phyloP scores from a whole-genome alignment of 2,329 filamentous ascomycete genomes.

The Diaporthe sp. region DNA sequence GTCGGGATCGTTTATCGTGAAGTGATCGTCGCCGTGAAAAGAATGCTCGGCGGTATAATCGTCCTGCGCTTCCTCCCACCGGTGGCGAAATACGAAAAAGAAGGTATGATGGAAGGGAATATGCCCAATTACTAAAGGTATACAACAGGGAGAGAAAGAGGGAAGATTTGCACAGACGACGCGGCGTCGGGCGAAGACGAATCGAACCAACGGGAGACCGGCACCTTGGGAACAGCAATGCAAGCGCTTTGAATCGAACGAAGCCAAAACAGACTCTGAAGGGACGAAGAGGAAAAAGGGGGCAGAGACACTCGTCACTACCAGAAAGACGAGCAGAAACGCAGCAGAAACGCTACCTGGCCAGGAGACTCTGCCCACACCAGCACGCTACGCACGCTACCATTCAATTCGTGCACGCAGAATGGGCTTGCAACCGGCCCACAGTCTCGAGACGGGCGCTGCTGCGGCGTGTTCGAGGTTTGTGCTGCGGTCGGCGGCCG shows the following conservation, averaged over 20 bases:
- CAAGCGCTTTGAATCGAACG: conserved; percentile 32
- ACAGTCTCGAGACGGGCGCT: conserved; percentile 35
- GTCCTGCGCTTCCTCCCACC: conserved; percentile 41
- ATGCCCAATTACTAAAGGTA: conserved; percentile 21
- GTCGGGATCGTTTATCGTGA: conserved; percentile 37
- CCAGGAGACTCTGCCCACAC: conserved; percentile 23
- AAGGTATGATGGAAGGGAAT: conserved; percentile 25
- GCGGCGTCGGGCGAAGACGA: conserved; percentile 24
- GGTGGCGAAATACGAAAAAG: conserved; percentile 24
- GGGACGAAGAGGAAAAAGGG: conserved; percentile 32
- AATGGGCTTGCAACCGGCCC: conserved; percentile 33
- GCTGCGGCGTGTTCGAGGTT: conserved; percentile 43
- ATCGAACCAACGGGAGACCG: conserved; percentile 35
- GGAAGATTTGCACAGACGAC: conserved; percentile 33
- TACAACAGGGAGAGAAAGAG: conserved; percentile 19
- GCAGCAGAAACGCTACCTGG: conserved; percentile 40
- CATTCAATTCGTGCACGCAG: neutral
- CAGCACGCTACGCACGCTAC: conserved; percentile 15
- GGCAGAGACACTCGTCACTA: conserved; percentile 29
- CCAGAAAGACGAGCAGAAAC: conserved; percentile 41
- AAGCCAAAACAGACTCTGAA: conserved; percentile 40
- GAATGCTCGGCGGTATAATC: conserved; percentile 32
- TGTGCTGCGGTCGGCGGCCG: conserved; percentile 21
- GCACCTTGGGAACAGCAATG: conserved; percentile 30
- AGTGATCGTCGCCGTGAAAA: conserved; percentile 24